Evolutionary conservation across 2,329 filamentous ascomycete species (phyloP).

Genomic region (Pseudogymnoascus verrucosus): DNA sequence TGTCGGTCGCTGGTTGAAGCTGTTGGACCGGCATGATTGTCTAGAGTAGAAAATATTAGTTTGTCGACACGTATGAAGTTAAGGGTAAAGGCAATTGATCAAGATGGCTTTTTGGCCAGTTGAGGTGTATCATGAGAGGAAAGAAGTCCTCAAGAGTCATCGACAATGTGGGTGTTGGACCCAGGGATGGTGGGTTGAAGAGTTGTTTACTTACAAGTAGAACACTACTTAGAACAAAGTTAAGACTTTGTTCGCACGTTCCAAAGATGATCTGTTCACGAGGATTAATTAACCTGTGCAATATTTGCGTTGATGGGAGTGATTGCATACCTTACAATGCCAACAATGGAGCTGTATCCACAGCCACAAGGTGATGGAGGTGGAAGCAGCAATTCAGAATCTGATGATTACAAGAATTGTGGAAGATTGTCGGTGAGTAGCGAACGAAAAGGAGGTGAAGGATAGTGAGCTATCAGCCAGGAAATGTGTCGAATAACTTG

Average conservation of each 20-base stretch:
- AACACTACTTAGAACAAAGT: not conserved
- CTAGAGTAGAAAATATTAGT: slow-evolving; percentile 14
- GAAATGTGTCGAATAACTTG: slow-evolving; percentile 4
- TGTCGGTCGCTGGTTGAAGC: slow-evolving; percentile 20
- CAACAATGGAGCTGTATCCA: not conserved
- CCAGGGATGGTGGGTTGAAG: not conserved
- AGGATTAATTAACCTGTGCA: not conserved
- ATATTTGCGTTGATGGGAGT: not conserved
- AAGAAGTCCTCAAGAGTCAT: not conserved
- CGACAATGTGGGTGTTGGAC: not conserved
- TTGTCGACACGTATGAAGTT: not conserved
- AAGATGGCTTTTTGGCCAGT: not conserved
- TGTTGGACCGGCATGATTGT: slow-evolving; percentile 30
- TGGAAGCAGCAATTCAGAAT: not conserved
- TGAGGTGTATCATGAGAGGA: not conserved
- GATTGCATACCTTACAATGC: not conserved
- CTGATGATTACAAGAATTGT: slow-evolving; percentile 9
- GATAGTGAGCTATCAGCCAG: slow-evolving; percentile 9
- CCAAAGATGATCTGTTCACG: not conserved
- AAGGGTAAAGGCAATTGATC: not conserved
- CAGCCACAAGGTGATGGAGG: slow-evolving; percentile 3
- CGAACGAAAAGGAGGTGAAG: slow-evolving; percentile 9
- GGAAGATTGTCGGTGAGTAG: slow-evolving; percentile 2
- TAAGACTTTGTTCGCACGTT: not conserved
- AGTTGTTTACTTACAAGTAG: slow-evolving; percentile 3